phyloP scores from a whole-genome alignment of 805 yeast genomes.

The Cyberlindnera euphorbiiphila region DNA sequence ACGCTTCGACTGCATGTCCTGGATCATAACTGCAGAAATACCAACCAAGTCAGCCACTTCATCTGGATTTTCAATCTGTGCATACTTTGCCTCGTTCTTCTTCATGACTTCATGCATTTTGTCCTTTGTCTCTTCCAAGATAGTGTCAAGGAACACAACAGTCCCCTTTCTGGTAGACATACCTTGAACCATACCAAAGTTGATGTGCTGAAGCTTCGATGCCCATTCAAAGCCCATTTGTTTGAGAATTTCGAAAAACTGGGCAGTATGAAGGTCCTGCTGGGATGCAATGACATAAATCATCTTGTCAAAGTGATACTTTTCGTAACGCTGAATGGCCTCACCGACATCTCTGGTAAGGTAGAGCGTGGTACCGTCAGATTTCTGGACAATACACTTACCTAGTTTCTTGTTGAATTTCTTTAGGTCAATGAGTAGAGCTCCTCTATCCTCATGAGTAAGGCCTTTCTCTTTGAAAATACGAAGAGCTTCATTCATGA shows the following conservation, averaged over 20 bases:
- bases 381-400: conserved; percentile 86
- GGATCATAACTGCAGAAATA: conserved; percentile 96
- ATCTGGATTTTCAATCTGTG: conserved; percentile 91
- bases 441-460: conserved; percentile 86
- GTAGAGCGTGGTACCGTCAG: conserved; percentile 93
- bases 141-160: conserved; percentile 94
- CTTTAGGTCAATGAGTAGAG: conserved; percentile 79
- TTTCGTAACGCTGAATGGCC: conserved; percentile 84
- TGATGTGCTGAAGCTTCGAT: conserved; percentile 70
- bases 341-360: conserved; percentile 96
- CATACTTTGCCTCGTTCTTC: conserved; percentile 83
- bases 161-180: conserved; percentile 99
- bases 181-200: conserved; percentile 97
- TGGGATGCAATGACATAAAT: conserved; percentile 93
- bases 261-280: conserved; percentile 92
- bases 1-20: conserved; percentile 97
- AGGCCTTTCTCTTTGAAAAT: conserved; percentile 63
- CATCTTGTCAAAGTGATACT: conserved; percentile 89
- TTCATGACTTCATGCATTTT: conserved; percentile 97
- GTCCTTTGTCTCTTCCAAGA: conserved; percentile 87
- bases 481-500: conserved; percentile 63
- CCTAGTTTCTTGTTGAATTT: conserved; percentile 88
- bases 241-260: conserved; percentile 89
- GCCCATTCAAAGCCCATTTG: conserved; percentile 92
- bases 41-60: conserved; percentile 94